Conservation (phyloP, 2,329 filamentous ascomycete genomes). For the Sporothrix globosa region DNA sequence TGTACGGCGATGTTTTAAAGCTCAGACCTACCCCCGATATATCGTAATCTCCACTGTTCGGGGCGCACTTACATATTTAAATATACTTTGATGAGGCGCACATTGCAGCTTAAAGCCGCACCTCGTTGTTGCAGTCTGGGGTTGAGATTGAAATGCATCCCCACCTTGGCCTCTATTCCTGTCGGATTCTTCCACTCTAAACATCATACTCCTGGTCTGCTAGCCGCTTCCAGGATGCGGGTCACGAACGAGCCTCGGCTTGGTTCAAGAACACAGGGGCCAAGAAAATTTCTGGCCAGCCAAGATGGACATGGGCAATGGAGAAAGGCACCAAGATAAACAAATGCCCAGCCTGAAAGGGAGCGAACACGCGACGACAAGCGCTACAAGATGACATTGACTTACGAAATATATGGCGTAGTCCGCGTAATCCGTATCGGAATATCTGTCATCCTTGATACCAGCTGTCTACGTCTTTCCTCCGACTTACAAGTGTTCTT, state of each 20-base stretch:
- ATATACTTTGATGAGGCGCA: too few species aligned
- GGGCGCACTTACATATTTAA: too few species aligned
- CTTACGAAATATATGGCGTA: background rate
- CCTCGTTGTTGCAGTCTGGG: slow-evolving; percentile 3
- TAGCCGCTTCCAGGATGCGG: background rate
- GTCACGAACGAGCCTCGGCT: slow-evolving; percentile 7
- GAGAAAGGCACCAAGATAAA: background rate
- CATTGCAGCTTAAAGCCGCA: too few species aligned
- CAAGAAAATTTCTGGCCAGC: slow-evolving; percentile 17
- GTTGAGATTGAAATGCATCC: background rate
- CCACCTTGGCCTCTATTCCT: too few species aligned
- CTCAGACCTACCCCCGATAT: too few species aligned
- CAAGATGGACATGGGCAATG: background rate
- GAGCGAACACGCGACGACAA: background rate
- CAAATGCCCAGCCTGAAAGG: background rate
- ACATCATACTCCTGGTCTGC: background rate
- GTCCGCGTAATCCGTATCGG: background rate
- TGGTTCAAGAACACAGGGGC: slow-evolving; percentile 6
- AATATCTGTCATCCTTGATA: too few species aligned
- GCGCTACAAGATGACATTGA: background rate
- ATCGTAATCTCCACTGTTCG: background rate
- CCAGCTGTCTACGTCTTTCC: background rate
- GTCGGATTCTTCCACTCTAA: background rate
- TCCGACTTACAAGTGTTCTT: slow-evolving; percentile 1
- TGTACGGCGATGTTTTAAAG: too few species aligned